Evolutionary conservation across 2,329 filamentous ascomycete species (phyloP).

Genomic region (Fusarium haematococcum): DNA sequence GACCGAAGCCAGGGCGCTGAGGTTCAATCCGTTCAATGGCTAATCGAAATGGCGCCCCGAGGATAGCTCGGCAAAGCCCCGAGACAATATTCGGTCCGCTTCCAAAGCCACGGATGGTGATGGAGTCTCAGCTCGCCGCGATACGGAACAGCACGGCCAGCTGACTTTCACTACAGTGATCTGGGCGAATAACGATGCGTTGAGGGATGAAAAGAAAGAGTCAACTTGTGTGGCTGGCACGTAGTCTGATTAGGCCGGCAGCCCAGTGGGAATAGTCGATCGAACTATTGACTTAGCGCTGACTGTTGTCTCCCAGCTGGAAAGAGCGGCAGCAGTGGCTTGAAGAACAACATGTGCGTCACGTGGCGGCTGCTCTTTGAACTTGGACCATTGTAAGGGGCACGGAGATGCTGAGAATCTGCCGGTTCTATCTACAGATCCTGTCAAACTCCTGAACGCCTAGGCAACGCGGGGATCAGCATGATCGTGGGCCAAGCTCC

Average conservation of each 20-base stretch:
- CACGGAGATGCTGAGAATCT: not conserved
- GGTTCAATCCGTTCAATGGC: not conserved
- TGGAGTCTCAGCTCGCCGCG: not conserved
- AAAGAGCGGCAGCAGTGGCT: not conserved
- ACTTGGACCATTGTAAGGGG: not conserved
- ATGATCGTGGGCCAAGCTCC: not conserved
- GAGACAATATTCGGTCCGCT: not conserved
- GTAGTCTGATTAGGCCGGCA: not conserved
- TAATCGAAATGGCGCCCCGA: not conserved
- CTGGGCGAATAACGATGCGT: not conserved
- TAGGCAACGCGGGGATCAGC: not conserved
- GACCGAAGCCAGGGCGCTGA: not conserved
- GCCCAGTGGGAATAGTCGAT: not conserved
- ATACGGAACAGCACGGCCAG: not conserved
- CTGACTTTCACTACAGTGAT: not conserved
- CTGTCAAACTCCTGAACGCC: not conserved
- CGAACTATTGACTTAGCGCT: not conserved
- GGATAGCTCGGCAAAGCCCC: not conserved
- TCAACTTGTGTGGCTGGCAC: not conserved
- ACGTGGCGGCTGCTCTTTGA: not conserved
- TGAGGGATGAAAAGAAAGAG: not conserved
- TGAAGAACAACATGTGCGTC: not conserved
- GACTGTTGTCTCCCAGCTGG: not conserved
- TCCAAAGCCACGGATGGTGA: not conserved
- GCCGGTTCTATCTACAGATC: not conserved